Base-by-base conservation (phyloP, 352 stramenopile species). In the Globisporangium solare region DNA sequence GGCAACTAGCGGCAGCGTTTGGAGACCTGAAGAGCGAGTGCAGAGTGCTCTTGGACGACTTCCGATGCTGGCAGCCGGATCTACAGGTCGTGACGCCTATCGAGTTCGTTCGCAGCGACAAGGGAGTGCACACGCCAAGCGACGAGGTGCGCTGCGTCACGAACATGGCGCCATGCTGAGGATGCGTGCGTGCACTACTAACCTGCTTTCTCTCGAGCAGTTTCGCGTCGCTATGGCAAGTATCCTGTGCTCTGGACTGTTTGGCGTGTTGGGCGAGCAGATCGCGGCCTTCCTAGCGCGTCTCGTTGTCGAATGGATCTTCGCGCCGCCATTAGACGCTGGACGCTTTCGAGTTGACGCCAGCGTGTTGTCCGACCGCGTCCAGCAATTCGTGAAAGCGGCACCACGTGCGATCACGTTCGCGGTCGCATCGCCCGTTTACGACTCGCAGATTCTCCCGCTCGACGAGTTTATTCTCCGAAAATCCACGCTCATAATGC, bases 291-390 rank as follows among this genome's bases (percentile, higher is more conserved):
- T 73, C 46, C n/a, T 89, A 2, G 45, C 61, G 0, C 21, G 66
- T 0, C 58, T 91, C 20, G 65, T 88, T 0, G 45, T 87, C 17
- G 48, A 78, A 20, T 91, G 81, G 79, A 22, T 88, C 6, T 88
- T 86, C 48, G 51, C 55, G 20, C 17, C 43, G 2, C 20, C 50
- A 15, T 18, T 49, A 22, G 53, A 17, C 15, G 57, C n/a, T n/a
- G 6, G 43, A 39, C 31, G 20, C 20, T n/a, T n/a, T n/a, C n/a
- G 27, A 7, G 42, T 27, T 3, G 45, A 51, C 14, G 32, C 50
- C 13, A 47, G 53, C 0, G 17, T 59, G 5, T 37, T 87, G 4
- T 69, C 70, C 55, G 40, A 39, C 1, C 63, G 66, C 35, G 45
- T 72, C 2, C 64, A 85, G 27, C 37, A 56, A n/a, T 79, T 71